These are phyloP conservation scores for Bipolaris oryzae DNA, from an alignment of 2,329 filamentous ascomycete genomes.

Conservation along the genomic window DNA sequence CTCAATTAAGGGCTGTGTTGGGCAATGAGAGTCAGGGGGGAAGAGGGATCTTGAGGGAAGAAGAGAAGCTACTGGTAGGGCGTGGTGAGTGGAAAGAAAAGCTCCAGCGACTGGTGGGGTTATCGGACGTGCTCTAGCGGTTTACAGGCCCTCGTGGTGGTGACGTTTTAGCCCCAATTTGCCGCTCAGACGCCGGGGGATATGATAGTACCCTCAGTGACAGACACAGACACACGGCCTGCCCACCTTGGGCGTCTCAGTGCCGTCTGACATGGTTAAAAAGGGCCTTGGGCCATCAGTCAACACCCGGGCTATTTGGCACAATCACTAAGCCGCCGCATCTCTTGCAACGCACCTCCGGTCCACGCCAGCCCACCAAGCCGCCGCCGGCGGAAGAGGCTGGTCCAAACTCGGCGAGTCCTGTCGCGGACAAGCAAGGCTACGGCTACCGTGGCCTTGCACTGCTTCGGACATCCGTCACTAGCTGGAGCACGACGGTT, in stretches of 20 bases:
- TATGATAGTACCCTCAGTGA: constrained; percentile 15
- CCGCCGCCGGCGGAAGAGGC: constrained; percentile 32
- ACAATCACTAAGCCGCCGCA: constrained; percentile 44
- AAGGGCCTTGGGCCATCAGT: constrained; percentile 16
- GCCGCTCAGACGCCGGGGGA: constrained; percentile 31
- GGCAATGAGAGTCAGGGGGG: constrained; percentile 10
- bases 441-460: constrained; percentile 38
- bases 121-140: constrained; percentile 36
- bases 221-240: constrained; percentile 11
- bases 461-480: constrained; percentile 7
- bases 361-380: constrained; percentile 24
- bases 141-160: constrained; percentile 31
- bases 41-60: constrained; percentile 19
- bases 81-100: constrained; percentile 38
- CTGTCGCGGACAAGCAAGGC: constrained; percentile 32
- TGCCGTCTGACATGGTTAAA: constrained; percentile 29
- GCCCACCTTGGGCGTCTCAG: constrained; percentile 21
- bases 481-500: constrained; percentile 2
- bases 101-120: constrained; percentile 44
- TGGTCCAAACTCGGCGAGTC: constrained; percentile 37
- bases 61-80: constrained; percentile 36
- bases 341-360: constrained; percentile 44
- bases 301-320: constrained; percentile 33
- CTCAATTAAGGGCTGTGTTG: constrained; percentile 31
- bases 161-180: constrained; percentile 35